These are phyloP conservation scores for Tuber aestivum DNA, from an alignment of 495 filamentous ascomycete species.

Conservation along the genomic window DNA sequence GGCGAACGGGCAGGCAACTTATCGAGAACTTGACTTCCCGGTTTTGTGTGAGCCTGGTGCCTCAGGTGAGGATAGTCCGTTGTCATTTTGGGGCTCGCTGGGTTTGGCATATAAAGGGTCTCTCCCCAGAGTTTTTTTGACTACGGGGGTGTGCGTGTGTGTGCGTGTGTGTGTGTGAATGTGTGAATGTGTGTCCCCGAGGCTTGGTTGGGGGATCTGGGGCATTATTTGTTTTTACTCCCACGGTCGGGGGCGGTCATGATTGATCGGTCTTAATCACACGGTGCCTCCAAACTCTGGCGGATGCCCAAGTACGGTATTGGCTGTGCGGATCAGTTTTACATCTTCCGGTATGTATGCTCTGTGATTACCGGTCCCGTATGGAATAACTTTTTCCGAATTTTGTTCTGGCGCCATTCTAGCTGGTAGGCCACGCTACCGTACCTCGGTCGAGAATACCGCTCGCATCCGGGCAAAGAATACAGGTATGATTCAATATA, in stretches of 20 bases:
- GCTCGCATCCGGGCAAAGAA: not conserved
- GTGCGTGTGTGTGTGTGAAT: no score
- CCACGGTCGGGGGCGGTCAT: not conserved
- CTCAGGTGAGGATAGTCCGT: not conserved
- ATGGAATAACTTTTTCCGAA: no score
- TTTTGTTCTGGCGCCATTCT: not conserved
- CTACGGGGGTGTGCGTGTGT: not conserved
- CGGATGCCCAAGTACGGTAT: not conserved
- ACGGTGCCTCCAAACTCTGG: not conserved
- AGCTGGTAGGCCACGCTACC: accelerated
- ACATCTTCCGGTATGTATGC: not conserved
- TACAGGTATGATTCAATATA: not conserved
- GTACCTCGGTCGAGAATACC: not conserved
- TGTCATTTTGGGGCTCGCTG: not conserved
- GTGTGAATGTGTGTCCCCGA: no score
- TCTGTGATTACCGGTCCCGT: not conserved
- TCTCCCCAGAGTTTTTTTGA: not conserved
- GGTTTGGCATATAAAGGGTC: not conserved
- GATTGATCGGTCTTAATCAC: not conserved
- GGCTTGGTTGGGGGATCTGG: not conserved
- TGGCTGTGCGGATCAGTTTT: not conserved
- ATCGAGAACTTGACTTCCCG: not conserved
- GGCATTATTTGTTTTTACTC: not conserved
- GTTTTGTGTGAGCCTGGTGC: not conserved
- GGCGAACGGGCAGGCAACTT: not conserved